Evolutionary conservation across 2,329 filamentous ascomycete species (phyloP), one percentile per base, ranked within the genome.

Genomic region (Penicillium sp.): DNA sequence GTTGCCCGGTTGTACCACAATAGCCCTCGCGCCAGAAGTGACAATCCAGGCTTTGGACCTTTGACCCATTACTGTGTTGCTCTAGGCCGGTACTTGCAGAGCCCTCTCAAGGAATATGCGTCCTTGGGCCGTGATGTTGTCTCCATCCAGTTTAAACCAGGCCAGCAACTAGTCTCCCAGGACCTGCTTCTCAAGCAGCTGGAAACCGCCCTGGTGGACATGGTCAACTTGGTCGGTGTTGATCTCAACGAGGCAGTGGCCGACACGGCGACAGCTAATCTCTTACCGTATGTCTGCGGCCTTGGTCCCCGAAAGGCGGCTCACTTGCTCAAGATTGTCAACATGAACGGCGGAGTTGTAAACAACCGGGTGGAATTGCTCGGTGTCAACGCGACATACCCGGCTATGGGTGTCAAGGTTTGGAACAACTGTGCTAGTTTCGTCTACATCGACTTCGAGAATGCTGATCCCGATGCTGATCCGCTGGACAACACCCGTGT

Each of bases 361-460:
- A 87, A 87, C 63, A 92, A 89, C 49, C 86, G 94, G 55, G 90
- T 90, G 64, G 93, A 97, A 71, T 85, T 99, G 41, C 86, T 97
- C 6, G 93, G 93, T 65, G 90, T 97, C 63, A 88, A 90, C 12
- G 91, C 96, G 59, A 88, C 87, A 64, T 87, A 88, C 64, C 88
- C 89, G 0, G 90, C 94, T 4, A 91, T 97, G 68, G 91, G 92
- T 1, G 89, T 91, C 13, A 89, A 90, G 62, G 92, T 97, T 25
- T 99, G 91, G 88, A 92, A 92, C 74, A 99, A 99, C 74, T 97
- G 92, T 70, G 93, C 94, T 57, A 97, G 93, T 78, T 97, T 97
- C 79, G 78, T 99, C 36, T 96, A 87, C 71, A 90, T 99, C 59
- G 87, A 90, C 53, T 97, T 91, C 70, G 93, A 97, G 64, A 83